Evolutionary conservation across 2,329 filamentous ascomycete species (phyloP), one percentile per base, ranked within the genome.

Genomic region (Botrytis byssoidea): DNA sequence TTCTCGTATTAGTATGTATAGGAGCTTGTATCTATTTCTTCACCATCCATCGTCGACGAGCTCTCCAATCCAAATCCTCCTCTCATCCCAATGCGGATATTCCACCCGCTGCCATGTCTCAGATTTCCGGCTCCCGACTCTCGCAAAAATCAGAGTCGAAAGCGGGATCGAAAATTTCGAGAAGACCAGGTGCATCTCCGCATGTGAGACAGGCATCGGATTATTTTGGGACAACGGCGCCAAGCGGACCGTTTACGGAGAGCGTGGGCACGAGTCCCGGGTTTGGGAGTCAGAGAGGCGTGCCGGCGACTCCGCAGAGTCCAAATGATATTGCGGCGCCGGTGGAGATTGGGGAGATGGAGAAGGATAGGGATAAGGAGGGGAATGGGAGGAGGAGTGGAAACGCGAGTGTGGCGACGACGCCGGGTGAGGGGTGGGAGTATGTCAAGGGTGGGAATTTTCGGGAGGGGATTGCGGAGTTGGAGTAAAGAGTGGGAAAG

Each of bases 251-350:
- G 2, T 88, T 77, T 72, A 68, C 48, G 2, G 77, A 73, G 42
- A 70, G 76, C 14, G 77, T 76, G 57, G 78, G 79, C 12, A 80
- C 81, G 46, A 82, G 80, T 73, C 82, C 82, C 4, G 71, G 77
- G 46, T 77, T 75, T n/a, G 48, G 10, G 25, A 37, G 35, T 51
- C 16, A 61, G 8, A 65, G 64, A 48, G 84, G 83, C 0, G 85
- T 87, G 35, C 84, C 85, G 4, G 71, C 83, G 35, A 79, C 80
- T 63, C 86, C 88, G 12, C 81, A 86, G 20, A 82, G 81, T 22
- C 87, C 87, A 6, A 83, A 82, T 16, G 86, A 88, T 76, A 87
- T 88, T 59, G 80, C 83, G 0, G 82, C 82, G 32, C 84, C 88
- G 6, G 86, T 89, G 4, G 88, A 90, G 82, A 87, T 90, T 20